Conservation (phyloP, 345 rosid genomes). For the Eucalyptus polybractea region DNA sequence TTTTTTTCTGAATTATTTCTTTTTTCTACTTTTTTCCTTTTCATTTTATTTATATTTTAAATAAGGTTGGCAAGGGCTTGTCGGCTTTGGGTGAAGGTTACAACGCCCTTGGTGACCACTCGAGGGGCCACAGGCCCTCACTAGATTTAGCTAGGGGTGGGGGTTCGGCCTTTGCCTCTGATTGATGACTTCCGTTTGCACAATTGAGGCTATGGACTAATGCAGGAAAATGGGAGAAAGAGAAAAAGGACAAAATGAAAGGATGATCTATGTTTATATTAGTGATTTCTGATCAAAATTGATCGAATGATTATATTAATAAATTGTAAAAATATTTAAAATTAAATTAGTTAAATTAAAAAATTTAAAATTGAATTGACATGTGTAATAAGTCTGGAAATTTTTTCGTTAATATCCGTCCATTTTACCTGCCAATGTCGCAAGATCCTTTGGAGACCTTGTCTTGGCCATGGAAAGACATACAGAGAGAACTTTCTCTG, state of each 20-base stretch:
- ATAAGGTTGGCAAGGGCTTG: neutral
- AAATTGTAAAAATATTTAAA: rapidly evolving
- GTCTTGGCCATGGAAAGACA: too few relatives aligned
- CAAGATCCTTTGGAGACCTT: too few relatives aligned
- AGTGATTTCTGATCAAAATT: rapidly evolving
- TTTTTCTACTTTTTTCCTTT: neutral
- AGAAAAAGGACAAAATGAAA: neutral
- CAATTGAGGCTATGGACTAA: neutral
- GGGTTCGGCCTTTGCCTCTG: neutral
- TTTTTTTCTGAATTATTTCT: too few relatives aligned
- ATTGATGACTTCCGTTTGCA: neutral
- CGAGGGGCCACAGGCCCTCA: neutral
- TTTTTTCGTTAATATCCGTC: neutral
- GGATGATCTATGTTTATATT: rapidly evolving
- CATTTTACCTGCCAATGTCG: neutral
- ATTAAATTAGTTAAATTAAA: too few relatives aligned
- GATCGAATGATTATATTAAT: rapidly evolving
- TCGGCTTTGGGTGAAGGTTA: neutral
- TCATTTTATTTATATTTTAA: too few relatives aligned
- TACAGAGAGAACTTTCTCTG: too few relatives aligned
- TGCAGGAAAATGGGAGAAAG: neutral
- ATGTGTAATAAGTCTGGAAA: too few relatives aligned
- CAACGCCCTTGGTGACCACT: neutral
- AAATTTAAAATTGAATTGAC: neutral
- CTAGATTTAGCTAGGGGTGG: neutral